phyloP scores from a whole-genome alignment of 73 alveolate genomes.

The Blepharisma stoltei region DNA sequence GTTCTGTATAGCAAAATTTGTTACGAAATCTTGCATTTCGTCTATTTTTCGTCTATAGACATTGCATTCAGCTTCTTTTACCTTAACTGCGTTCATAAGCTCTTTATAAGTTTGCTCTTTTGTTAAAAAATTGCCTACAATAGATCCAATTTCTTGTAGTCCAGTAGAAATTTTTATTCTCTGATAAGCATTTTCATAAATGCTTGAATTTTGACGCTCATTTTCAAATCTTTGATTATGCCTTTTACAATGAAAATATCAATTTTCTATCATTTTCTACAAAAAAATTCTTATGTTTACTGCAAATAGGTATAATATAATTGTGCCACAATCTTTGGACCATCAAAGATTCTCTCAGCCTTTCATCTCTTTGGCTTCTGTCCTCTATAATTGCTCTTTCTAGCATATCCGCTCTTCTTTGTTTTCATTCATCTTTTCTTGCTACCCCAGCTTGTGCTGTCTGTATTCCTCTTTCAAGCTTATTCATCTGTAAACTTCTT shows the following conservation, averaged over 20 bases:
- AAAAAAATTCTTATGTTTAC: no score
- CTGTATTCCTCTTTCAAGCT: not conserved
- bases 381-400: not conserved
- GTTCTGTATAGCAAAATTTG: no score
- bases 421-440: not conserved
- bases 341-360: not conserved
- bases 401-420: not conserved
- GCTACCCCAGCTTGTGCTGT: not conserved
- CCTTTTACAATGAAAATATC: no score
- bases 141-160: not conserved
- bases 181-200: conserved; percentile 5
- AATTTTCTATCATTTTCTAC: no score
- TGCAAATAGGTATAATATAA: no score
- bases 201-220: not conserved
- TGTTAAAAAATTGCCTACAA: conserved; percentile 18
- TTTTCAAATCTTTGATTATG: conserved; percentile 3
- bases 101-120: conserved; percentile 25
- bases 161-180: conserved; percentile 26
- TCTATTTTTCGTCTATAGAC: not conserved
- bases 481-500: not conserved
- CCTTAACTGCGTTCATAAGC: conserved; percentile 2
- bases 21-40: not conserved
- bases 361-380: not conserved
- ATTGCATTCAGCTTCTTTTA: conserved; percentile 17
- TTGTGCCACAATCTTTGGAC: not conserved